Evolutionary conservation across 2,329 filamentous ascomycete genomes (phyloP).

Genomic region (Penicillium hesseltinei): DNA sequence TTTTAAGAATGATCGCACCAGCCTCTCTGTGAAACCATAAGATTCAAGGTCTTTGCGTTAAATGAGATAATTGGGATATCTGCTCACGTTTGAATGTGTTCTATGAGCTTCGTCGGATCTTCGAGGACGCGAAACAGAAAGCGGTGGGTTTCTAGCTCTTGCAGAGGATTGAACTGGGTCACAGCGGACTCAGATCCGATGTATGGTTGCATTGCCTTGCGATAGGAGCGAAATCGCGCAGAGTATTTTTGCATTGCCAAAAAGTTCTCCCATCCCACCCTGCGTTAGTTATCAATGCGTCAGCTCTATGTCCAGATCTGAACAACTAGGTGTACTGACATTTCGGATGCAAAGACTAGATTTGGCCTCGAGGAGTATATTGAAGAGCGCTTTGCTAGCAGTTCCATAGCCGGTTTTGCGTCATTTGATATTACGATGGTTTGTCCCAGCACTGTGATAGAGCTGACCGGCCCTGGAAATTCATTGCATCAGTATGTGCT

Average conservation of each 20-base stretch:
- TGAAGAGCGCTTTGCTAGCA: constrained; percentile 36
- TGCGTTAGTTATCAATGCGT: constrained; percentile 8
- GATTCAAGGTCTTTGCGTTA: accelerated
- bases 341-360: constrained; percentile 35
- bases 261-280: constrained; percentile 42
- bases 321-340: constrained; percentile 29
- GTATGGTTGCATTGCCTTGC: constrained; percentile 47
- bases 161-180: constrained; percentile 41
- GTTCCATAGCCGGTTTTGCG: constrained; percentile 29
- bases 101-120: constrained; percentile 37
- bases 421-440: constrained; percentile 41
- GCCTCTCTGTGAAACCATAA: constrained; percentile 5
- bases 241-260: constrained; percentile 39
- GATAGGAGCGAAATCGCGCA: constrained; percentile 41
- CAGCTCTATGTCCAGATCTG: too few relatives aligned
- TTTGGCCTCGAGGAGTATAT: constrained; percentile 33
- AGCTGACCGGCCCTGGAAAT: constrained; percentile 36
- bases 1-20: too few relatives aligned
- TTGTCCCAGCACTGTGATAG: constrained; percentile 38
- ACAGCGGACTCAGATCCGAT: constrained; percentile 46
- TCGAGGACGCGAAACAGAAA: constrained; percentile 47
- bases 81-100: constrained; percentile 47
- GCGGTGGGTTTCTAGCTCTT: constrained; percentile 47
- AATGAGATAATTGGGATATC: neutral
- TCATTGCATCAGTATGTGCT: neutral